Conservation (phyloP, 108 stramenopile species). For the Cyclotella atomus region DNA sequence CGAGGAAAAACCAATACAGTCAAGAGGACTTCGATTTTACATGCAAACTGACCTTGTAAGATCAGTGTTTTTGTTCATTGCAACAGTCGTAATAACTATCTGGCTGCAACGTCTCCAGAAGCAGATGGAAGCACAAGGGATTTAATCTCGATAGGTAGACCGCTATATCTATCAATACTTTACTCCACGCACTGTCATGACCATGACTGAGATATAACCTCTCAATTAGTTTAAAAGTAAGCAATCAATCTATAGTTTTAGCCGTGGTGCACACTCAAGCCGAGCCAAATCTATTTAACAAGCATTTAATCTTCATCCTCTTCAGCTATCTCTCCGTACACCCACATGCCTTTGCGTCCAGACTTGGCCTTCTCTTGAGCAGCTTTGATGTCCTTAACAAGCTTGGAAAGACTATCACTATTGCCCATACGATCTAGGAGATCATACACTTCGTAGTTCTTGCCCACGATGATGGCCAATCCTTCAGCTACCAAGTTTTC, state of each 20-base stretch:
- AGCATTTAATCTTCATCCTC: constrained; percentile 78
- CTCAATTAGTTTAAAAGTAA: constrained; percentile 3
- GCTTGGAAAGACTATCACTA: constrained; percentile 54
- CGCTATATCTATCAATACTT: constrained; percentile 1
- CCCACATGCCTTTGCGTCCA: constrained; percentile 87
- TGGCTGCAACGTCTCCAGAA: constrained; percentile 32
- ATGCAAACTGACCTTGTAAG: constrained; percentile 36
- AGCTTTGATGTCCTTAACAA: constrained; percentile 65
- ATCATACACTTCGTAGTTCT: constrained; percentile 52
- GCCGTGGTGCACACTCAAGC: neutral
- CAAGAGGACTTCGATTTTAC: constrained; percentile 1
- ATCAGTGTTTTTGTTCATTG: constrained; percentile 32
- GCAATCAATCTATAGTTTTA: constrained; percentile 20
- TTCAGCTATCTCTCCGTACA: constrained; percentile 91
- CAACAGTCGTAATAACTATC: constrained; percentile 31
- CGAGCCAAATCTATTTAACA: constrained; percentile 5
- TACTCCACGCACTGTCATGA: neutral
- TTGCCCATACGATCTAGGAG: constrained; percentile 62
- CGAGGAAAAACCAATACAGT: neutral
- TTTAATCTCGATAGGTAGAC: too few relatives aligned
- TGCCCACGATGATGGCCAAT: constrained; percentile 74
- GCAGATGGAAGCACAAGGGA: constrained; percentile 38
- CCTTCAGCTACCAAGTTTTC: constrained; percentile 73
- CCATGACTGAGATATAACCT: constrained; percentile 10
- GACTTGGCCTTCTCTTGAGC: constrained; percentile 78